Percentiles rank a stretch among this genome's conserved stretches.
Evolutionary conservation across 495 filamentous ascomycete genomes (phyloP).

Genomic region (Hypoxylon fuscum): DNA sequence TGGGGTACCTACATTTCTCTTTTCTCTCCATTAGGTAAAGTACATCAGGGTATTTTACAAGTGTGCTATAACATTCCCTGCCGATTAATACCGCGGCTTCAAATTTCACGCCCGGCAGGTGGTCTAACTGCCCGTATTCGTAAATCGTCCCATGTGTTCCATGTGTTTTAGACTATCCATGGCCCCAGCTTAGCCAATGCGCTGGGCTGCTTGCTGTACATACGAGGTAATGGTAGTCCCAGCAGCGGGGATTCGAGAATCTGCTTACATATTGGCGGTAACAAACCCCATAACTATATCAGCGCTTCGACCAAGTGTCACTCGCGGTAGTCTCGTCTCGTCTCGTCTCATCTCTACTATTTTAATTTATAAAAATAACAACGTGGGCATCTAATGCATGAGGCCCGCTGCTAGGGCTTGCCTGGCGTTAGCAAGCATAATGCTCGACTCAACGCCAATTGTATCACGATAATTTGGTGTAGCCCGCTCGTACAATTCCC

Average conservation of each 20-base stretch:
- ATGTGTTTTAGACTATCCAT: slow-evolving; percentile 22
- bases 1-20: neutral
- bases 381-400: slow-evolving; percentile 20
- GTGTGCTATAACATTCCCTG: neutral
- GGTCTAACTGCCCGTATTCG: neutral
- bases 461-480: slow-evolving; percentile 14
- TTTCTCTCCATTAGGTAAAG: neutral
- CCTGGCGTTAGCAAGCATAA: slow-evolving; percentile 9
- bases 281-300: slow-evolving; percentile 29
- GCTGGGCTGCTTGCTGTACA: slow-evolving; percentile 24
- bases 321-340: slow-evolving; percentile 5
- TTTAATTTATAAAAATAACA: slow-evolving; percentile 10
- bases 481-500: slow-evolving; percentile 11
- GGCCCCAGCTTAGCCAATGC: slow-evolving; percentile 23
- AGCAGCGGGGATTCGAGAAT: slow-evolving; percentile 25
- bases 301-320: slow-evolving; percentile 23
- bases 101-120: neutral
- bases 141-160: slow-evolving; percentile 13
- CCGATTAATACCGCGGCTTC: slow-evolving; percentile 1
- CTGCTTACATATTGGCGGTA: slow-evolving; percentile 13
- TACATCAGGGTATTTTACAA: neutral
- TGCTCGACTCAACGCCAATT: slow-evolving; percentile 3
- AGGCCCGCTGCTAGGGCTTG: slow-evolving; percentile 20
- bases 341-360: too few relatives aligned
- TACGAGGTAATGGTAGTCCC: slow-evolving; percentile 1